Conservation (phyloP, 2,329 filamentous ascomycete species). For the Chalara sp. region DNA sequence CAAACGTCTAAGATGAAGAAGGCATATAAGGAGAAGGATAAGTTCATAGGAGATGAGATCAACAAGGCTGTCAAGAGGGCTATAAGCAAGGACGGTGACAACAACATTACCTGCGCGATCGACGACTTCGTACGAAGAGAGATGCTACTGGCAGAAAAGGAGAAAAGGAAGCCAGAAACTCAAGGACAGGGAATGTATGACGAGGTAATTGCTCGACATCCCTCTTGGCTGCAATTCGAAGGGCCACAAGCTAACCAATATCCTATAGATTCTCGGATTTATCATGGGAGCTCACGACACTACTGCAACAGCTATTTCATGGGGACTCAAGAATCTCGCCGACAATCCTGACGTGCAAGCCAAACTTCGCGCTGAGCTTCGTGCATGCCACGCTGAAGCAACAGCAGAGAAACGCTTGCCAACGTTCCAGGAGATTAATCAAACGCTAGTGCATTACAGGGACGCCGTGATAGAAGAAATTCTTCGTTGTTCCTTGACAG, state of each 20-base stretch:
- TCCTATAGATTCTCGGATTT: constrained; percentile 6
- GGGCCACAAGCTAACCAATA: background rate
- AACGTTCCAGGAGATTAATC: constrained; percentile 11
- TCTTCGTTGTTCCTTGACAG: constrained; percentile 26
- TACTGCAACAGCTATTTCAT: constrained; percentile 4
- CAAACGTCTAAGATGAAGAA: background rate
- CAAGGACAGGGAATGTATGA: constrained; percentile 3
- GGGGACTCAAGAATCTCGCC: constrained; percentile 7
- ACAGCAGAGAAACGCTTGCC: constrained; percentile 2
- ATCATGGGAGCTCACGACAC: constrained; percentile 10
- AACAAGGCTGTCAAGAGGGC: constrained; percentile 2
- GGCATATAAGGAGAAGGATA: constrained; percentile 3
- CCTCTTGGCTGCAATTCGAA: background rate
- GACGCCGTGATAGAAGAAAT: constrained; percentile 23
- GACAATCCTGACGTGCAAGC: constrained; percentile 6
- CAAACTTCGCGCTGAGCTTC: constrained; percentile 8
- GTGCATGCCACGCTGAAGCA: constrained; percentile 1
- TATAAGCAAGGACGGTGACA: background rate
- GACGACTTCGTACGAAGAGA: constrained; percentile 8
- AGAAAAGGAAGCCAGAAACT: constrained; percentile 3
- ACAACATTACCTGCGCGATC: constrained; percentile 5
- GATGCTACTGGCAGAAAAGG: constrained; percentile 2
- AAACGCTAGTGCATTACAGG: constrained; percentile 9
- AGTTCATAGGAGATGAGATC: constrained; percentile 3
- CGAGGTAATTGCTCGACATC: background rate